phyloP scores from a whole-genome alignment of 306 rosid genomes.

The Castanospermum australe region DNA sequence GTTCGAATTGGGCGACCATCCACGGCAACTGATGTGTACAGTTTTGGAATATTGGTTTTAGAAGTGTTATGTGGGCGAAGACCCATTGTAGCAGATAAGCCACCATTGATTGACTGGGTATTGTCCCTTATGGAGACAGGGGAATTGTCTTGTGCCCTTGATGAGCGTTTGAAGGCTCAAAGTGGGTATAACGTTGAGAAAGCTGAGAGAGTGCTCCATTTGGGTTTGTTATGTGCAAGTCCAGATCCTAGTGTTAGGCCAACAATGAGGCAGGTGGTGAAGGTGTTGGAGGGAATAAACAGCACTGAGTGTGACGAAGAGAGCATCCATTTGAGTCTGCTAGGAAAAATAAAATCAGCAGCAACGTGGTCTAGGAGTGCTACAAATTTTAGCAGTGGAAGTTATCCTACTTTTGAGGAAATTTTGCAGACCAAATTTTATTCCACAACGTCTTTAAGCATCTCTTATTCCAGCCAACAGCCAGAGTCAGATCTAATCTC shows the following conservation, averaged over 20 bases:
- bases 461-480: constrained; percentile 24
- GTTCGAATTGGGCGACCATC: constrained; percentile 51
- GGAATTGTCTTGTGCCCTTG: constrained; percentile 39
- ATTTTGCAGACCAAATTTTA: constrained; percentile 38
- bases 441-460: constrained; percentile 38
- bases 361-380: constrained; percentile 41
- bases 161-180: constrained; percentile 48
- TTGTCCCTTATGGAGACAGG: constrained; percentile 47
- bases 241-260: constrained; percentile 57
- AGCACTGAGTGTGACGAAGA: constrained; percentile 32
- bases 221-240: constrained; percentile 70
- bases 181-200: constrained; percentile 36
- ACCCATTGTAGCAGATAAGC: constrained; percentile 49
- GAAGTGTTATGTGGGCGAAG: constrained; percentile 68
- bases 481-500: constrained; percentile 25
- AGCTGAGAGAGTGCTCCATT: constrained; percentile 53
- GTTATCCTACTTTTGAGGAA: constrained; percentile 59
- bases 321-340: constrained; percentile 32
- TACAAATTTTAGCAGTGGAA: constrained; percentile 17
- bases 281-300: constrained; percentile 47
- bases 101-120: constrained; percentile 60
- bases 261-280: constrained; percentile 65
- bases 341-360: constrained; percentile 43
- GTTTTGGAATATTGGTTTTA: constrained; percentile 64
- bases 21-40: constrained; percentile 53